Evolutionary conservation across 345 rosid genomes (phyloP).

Genomic region (Citrus trifoliata): DNA sequence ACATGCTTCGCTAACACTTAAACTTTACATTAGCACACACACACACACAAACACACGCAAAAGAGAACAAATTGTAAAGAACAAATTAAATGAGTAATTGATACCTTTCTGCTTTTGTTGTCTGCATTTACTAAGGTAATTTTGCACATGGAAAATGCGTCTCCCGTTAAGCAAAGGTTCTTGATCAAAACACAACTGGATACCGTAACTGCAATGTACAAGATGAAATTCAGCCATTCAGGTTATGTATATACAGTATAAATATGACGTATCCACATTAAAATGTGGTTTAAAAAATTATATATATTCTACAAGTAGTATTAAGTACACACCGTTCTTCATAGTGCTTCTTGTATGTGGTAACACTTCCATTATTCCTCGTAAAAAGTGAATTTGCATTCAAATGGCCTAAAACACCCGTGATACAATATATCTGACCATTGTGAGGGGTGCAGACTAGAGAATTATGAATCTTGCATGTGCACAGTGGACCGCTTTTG

Average conservation of each 20-base stretch:
- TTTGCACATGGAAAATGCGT: slow-evolving; percentile 61
- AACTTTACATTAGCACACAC: neutral
- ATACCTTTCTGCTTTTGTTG: slow-evolving; percentile 63
- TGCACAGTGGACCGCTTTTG: slow-evolving; percentile 46
- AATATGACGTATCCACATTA: neutral
- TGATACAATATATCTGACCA: slow-evolving; percentile 51
- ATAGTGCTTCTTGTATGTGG: slow-evolving; percentile 57
- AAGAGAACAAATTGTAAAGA: too few relatives aligned
- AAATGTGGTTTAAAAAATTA: neutral
- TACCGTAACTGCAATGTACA: slow-evolving; percentile 46
- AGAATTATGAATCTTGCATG: slow-evolving; percentile 54
- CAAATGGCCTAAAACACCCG: slow-evolving; percentile 40
- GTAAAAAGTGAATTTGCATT: slow-evolving; percentile 49
- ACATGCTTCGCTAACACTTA: neutral
- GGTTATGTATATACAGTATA: neutral
- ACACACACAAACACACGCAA: neutral
- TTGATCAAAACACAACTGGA: slow-evolving; percentile 33
- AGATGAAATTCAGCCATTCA: neutral
- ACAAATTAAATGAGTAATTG: neutral
- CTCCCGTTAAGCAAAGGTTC: slow-evolving; percentile 49
- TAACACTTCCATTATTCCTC: slow-evolving; percentile 33
- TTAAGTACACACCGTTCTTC: slow-evolving; percentile 35
- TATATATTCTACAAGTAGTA: slow-evolving; percentile 3
- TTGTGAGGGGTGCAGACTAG: slow-evolving; percentile 81
- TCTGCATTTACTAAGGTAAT: slow-evolving; percentile 36